Conservation (phyloP, 2,329 filamentous ascomycete species). For the Hymenoscyphus fructigenus region DNA sequence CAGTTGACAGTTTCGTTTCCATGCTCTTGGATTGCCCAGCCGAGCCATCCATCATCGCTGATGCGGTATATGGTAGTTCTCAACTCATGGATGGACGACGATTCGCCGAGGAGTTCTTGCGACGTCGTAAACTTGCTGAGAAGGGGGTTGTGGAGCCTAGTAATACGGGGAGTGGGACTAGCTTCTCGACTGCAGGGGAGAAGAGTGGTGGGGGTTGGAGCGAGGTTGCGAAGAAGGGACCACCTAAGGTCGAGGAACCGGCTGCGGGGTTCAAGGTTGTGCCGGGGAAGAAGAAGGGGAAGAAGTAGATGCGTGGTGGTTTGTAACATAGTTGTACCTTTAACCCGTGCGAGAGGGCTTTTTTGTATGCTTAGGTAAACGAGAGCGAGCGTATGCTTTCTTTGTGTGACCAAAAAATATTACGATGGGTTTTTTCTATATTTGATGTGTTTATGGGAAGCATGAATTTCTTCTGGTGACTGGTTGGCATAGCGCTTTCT, state of each 20-base stretch:
- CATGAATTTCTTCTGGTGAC: too few relatives aligned
- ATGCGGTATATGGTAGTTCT: conserved; percentile 83
- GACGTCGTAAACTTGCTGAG: conserved; percentile 88
- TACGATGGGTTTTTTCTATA: too few relatives aligned
- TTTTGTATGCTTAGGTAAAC: not conserved
- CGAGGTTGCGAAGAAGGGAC: conserved; percentile 94
- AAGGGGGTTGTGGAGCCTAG: conserved; percentile 79
- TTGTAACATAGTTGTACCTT: conserved; percentile 1
- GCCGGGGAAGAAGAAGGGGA: conserved; percentile 86
- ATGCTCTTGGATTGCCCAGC: conserved; percentile 73
- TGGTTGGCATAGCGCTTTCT: too few relatives aligned
- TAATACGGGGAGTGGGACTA: conserved; percentile 51
- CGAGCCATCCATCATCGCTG: conserved; percentile 79
- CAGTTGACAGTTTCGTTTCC: conserved; percentile 70
- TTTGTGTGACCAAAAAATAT: not conserved
- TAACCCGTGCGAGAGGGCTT: not conserved
- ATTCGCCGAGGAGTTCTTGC: conserved; percentile 92
- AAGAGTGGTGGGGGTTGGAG: conserved; percentile 73
- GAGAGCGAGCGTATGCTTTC: not conserved
- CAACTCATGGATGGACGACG: conserved; percentile 89
- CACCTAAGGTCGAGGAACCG: conserved; percentile 42
- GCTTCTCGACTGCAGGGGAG: conserved; percentile 43
- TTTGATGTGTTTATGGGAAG: too few relatives aligned
- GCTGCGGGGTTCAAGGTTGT: conserved; percentile 79
- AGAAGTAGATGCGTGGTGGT: conserved; percentile 52